Base-by-base conservation (phyloP, 768 basidiomycete genomes). In the Russula sp. region DNA sequence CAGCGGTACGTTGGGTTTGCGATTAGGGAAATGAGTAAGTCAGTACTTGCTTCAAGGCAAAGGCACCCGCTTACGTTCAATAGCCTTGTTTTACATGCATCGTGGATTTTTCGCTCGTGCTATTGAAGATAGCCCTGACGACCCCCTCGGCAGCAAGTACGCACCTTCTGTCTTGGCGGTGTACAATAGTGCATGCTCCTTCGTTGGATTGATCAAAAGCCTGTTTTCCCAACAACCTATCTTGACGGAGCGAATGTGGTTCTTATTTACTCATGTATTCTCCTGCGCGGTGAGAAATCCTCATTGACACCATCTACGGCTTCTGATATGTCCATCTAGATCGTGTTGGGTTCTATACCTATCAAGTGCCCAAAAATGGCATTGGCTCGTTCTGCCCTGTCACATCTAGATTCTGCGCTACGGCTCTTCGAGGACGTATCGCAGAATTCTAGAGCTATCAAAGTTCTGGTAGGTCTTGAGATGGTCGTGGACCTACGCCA, bases 21-120 rank as follows among this genome's bases (percentile, higher is more conserved):
- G 5, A 87, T 88, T 65, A 82, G 77, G 70, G 86, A 88, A 71
- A 86, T 86, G 41, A 80, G 86, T 84, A 66, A 67, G 80, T 70
- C 22, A 11, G 14, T n/a, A 43, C 49, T 50, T 42, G 36, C 20
- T 38, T 35, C 34, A 25, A 50, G 7, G 9, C 32, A 39, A 61
- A 22, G 5, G 4, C 42, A 35, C 22, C 29, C 25, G 7, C 56
- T 56, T 22, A 65, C 47, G 16, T 41, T 20, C 1, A 29, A 29
- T 63, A 86, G 85, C 82, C 13, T 71, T 87, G 34, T 86, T 88
- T 68, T 87, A 87, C 66, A 83, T 88, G 78, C 86, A 88, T 71
- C 79, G 86, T 51, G 85, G 85, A 7, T 88, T 84, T 75, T 88
- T 88, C 68, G 86, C 85, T 1, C 81, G 83, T 59, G 85, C 86